These are phyloP conservation scores for Pterocarpus macrocarpus DNA, from an alignment of 306 rosid species.

Conservation along the genomic window DNA sequence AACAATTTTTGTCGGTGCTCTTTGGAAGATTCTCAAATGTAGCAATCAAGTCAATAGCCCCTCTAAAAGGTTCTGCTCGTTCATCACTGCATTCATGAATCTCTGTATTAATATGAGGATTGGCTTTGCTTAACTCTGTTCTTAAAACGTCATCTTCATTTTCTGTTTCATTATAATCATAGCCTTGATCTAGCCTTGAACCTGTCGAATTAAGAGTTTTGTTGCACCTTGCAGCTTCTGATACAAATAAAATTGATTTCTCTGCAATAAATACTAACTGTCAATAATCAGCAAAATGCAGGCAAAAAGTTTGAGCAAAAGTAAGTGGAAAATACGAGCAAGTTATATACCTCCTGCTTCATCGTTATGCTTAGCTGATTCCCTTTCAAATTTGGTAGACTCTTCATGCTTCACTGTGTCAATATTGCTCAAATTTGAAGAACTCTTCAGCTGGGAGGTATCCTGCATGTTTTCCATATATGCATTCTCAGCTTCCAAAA, in stretches of 20 bases:
- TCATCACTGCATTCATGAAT: conserved; percentile 49
- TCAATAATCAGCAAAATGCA: conserved; percentile 25
- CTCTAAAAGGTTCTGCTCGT: conserved; percentile 53
- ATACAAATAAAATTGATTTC: conserved; percentile 49
- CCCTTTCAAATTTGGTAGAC: conserved; percentile 47
- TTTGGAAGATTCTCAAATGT: conserved; percentile 56
- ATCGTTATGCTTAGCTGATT: conserved; percentile 44
- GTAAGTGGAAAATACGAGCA: conserved; percentile 7
- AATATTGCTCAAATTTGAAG: conserved; percentile 59
- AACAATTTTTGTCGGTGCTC: conserved; percentile 44
- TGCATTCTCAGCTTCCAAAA: conserved; percentile 69
- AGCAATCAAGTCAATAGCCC: conserved; percentile 77
- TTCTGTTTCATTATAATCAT: conserved; percentile 43
- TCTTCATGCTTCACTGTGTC: conserved; percentile 46
- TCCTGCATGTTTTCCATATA: conserved; percentile 71
- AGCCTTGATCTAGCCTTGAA: conserved; percentile 52
- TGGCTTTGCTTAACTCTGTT: conserved; percentile 49
- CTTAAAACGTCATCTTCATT: conserved; percentile 49
- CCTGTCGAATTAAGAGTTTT: conserved; percentile 48
- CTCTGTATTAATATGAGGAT: conserved; percentile 47
- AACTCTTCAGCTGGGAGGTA: conserved; percentile 54
- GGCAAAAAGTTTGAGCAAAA: conserved; percentile 24
- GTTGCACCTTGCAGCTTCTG: conserved; percentile 51
- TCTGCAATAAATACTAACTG: conserved; percentile 55
- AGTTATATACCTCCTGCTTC: conserved; percentile 57